phyloP scores from a whole-genome alignment of 805 yeast species.

The Kuraishia floccosa region DNA sequence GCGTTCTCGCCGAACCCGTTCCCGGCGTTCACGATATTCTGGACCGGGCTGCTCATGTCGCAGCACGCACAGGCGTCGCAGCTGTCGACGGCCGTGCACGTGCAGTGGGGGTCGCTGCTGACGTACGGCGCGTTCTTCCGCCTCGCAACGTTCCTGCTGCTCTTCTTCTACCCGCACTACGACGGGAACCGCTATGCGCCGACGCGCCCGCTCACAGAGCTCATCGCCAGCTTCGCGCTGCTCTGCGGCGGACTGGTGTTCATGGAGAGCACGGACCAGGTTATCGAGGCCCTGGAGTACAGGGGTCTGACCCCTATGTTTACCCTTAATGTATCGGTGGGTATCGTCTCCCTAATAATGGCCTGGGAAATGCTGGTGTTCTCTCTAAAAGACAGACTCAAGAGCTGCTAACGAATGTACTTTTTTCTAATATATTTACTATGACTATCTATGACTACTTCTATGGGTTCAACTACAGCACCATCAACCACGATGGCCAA shows the following conservation, averaged over 20 bases:
- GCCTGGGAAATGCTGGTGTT: constrained; percentile 75
- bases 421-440: background rate
- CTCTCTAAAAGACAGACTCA: constrained; percentile 44
- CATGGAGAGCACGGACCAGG: constrained; percentile 85
- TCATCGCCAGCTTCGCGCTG: constrained; percentile 67
- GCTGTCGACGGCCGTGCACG: constrained; percentile 70
- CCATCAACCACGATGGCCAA: no score
- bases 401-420: constrained; percentile 2
- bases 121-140: constrained; percentile 78
- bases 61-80: constrained; percentile 80
- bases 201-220: constrained; percentile 77
- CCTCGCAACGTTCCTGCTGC: constrained; percentile 44
- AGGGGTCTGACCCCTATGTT: constrained; percentile 85
- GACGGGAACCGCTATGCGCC: constrained; percentile 25
- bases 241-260: constrained; percentile 85
- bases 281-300: constrained; percentile 70
- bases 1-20: constrained; percentile 90
- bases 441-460: background rate
- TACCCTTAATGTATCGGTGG: constrained; percentile 78
- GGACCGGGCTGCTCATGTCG: constrained; percentile 96
- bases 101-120: constrained; percentile 86
- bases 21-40: constrained; percentile 85
- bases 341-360: constrained; percentile 69
- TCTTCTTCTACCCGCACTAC: constrained; percentile 31
- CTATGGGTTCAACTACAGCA: no score